Conservation (phyloP, 2,329 filamentous ascomycete genomes). For the Aspergillus sp. region DNA sequence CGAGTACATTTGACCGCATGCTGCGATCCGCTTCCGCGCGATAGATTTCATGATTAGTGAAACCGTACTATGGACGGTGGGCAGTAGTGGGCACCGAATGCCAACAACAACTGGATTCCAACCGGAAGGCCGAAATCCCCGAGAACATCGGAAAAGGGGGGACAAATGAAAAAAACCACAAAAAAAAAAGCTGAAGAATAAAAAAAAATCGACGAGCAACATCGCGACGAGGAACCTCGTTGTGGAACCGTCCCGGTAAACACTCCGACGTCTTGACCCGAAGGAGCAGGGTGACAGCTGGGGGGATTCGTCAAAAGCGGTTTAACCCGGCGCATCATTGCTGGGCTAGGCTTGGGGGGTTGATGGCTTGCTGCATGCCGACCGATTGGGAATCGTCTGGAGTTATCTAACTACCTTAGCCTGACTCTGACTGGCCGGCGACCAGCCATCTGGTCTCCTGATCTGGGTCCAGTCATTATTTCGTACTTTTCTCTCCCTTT, state of each 20-base stretch:
- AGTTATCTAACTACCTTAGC: not conserved
- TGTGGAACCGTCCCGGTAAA: constrained; percentile 25
- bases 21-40: not conserved
- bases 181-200: not conserved
- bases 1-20: not conserved
- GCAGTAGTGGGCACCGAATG: not conserved
- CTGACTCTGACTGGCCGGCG: not conserved
- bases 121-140: not conserved
- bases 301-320: constrained; percentile 11
- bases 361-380: constrained; percentile 16
- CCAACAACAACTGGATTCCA: not conserved
- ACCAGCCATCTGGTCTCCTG: not conserved
- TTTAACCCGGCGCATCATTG: constrained; percentile 5
- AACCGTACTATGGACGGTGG: not conserved
- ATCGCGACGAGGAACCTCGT: constrained; percentile 4
- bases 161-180: too few species aligned
- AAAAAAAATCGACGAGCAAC: not conserved
- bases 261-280: constrained; percentile 30
- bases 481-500: not conserved
- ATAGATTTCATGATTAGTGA: not conserved
- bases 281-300: constrained; percentile 33
- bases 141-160: not conserved
- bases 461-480: not conserved
- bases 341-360: constrained; percentile 8
- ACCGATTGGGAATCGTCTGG: constrained; percentile 15